Percentiles rank a stretch among this genome's conserved stretches.
These are phyloP conservation scores for Saccharomycopsis guyanensis DNA, from an alignment of 805 yeast genomes.

Conservation along the genomic window DNA sequence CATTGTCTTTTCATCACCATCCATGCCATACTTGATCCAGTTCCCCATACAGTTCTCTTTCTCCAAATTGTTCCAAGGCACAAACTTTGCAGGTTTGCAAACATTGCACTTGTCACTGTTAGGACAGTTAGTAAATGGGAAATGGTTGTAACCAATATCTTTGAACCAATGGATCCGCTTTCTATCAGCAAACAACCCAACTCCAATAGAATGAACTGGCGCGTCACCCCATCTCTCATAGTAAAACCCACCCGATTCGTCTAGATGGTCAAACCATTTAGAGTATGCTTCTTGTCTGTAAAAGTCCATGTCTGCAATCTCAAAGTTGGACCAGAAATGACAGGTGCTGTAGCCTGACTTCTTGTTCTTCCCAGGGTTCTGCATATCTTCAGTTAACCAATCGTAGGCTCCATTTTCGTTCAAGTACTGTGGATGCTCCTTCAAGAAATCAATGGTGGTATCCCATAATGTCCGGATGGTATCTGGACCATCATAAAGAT, in stretches of 20 bases:
- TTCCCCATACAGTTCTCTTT: slow-evolving; percentile 69
- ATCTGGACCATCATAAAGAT: slow-evolving; percentile 62
- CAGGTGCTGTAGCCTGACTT: slow-evolving; percentile 51
- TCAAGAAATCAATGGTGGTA: slow-evolving; percentile 52
- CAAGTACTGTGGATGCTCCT: slow-evolving; percentile 48
- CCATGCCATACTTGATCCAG: slow-evolving; percentile 50
- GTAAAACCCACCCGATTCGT: slow-evolving; percentile 69
- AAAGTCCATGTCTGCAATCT: slow-evolving; percentile 79
- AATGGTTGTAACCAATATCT: slow-evolving; percentile 72
- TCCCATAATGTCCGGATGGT: slow-evolving; percentile 63
- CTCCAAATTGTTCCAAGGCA: slow-evolving; percentile 41
- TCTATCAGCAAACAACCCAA: slow-evolving; percentile 64
- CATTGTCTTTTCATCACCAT: slow-evolving; percentile 23
- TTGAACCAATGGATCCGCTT: slow-evolving; percentile 75
- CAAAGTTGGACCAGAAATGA: slow-evolving; percentile 90
- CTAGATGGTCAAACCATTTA: slow-evolving; percentile 56
- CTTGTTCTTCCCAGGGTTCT: slow-evolving; percentile 39
- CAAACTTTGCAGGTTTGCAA: slow-evolving; percentile 51
- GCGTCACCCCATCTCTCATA: slow-evolving; percentile 96
- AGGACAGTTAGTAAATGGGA: slow-evolving; percentile 75
- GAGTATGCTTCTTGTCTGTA: slow-evolving; percentile 61
- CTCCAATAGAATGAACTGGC: slow-evolving; percentile 76
- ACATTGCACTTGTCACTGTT: slow-evolving; percentile 41
- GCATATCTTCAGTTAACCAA: slow-evolving; percentile 54
- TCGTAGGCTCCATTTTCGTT: slow-evolving; percentile 52